Percentiles rank a stretch among this genome's conserved stretches.
These are phyloP conservation scores for Ganoderma sp. DNA, from an alignment of 1,284 basidiomycete genomes.

Conservation along the genomic window DNA sequence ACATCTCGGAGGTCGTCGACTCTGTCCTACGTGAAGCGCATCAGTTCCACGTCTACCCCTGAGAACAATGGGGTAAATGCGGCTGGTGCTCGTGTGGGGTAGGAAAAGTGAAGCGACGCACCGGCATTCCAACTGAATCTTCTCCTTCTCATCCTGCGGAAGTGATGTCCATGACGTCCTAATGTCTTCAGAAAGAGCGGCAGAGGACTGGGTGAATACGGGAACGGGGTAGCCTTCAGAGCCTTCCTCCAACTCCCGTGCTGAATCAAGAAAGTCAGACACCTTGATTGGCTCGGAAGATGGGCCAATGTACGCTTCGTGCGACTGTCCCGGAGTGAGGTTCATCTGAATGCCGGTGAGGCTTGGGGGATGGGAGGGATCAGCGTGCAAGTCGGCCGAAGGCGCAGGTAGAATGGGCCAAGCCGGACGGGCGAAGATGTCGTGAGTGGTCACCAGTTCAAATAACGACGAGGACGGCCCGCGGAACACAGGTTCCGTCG, in stretches of 20 bases:
- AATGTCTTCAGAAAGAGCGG: slow-evolving; percentile 19
- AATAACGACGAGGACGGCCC: neutral
- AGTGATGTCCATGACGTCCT: slow-evolving; percentile 28
- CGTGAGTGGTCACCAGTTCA: neutral
- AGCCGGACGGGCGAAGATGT: neutral
- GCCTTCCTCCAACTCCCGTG: slow-evolving; percentile 28
- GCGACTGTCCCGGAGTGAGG: slow-evolving; percentile 36
- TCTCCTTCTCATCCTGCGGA: slow-evolving; percentile 28
- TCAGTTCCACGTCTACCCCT: neutral
- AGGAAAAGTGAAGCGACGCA: slow-evolving; percentile 27
- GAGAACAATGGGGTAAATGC: neutral
- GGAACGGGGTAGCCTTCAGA: slow-evolving; percentile 19
- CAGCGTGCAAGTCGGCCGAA: neutral
- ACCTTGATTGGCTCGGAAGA: slow-evolving; percentile 40
- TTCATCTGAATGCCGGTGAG: slow-evolving; percentile 23
- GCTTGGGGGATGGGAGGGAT: neutral
- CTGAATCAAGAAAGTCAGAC: slow-evolving; percentile 36
- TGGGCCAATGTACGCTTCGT: slow-evolving; percentile 44
- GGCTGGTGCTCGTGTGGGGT: neutral
- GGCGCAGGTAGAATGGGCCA: neutral
- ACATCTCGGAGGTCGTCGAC: slow-evolving; percentile 57
- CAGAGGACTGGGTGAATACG: slow-evolving; percentile 23
- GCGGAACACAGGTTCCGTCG: slow-evolving; percentile 8
- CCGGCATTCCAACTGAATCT: slow-evolving; percentile 42
- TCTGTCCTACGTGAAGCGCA: slow-evolving; percentile 43